Base-by-base conservation (phyloP, 163 green algal species). In the Scenedesmus sp. region DNA sequence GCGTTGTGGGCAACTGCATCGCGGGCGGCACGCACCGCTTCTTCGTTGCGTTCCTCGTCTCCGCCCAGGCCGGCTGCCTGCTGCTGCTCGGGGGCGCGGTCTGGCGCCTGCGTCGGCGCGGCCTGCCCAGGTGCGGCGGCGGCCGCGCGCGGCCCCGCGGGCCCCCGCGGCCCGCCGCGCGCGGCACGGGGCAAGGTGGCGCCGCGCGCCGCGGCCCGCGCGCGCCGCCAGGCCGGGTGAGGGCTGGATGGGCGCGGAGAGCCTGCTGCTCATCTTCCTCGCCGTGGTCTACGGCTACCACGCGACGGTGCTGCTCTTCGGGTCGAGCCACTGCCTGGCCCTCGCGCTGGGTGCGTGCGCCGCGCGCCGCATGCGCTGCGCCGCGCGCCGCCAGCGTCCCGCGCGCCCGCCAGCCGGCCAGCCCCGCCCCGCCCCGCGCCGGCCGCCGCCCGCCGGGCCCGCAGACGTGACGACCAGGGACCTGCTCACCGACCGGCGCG, bases 1-100 rank as follows among this genome's bases (percentile, higher is more conserved):
- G 51, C 17, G 70, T 81, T 0, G 79, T 88, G 50, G 85, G 78
- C 50, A 89, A 83, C 78, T 89, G 85, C 70, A 75, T 89, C 4
- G 85, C 82, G 0, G 39, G 24, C 14, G 36, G 45, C 44, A 89
- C 86, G 60, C 85, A 89, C 75, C 63, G 85, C 20, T 89, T 80
- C 58, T 87, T 87, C 58, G 71, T 72, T 0, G 60, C 39, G 18
- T 87, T 87, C 71, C 73, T 87, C 57, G 51, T 87, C 28, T 50
- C 72, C n/a, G 77, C 71, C 9, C 77, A 87, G 81, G 42, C 75
- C 22, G 62, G 84, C 34, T 76, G 44, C 31, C 14, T 60, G 3
- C 48, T 89, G 14, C 26, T 75, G 29, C 4, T 78, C 0, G 81
- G 63, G 17, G 81, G 84, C 18, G 74, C 47, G n/a, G 56, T 47